Percentiles rank a stretch among this genome's conserved stretches.
Evolutionary conservation across 306 rosid species (phyloP).

Genomic region (Castanopsis chinensis): DNA sequence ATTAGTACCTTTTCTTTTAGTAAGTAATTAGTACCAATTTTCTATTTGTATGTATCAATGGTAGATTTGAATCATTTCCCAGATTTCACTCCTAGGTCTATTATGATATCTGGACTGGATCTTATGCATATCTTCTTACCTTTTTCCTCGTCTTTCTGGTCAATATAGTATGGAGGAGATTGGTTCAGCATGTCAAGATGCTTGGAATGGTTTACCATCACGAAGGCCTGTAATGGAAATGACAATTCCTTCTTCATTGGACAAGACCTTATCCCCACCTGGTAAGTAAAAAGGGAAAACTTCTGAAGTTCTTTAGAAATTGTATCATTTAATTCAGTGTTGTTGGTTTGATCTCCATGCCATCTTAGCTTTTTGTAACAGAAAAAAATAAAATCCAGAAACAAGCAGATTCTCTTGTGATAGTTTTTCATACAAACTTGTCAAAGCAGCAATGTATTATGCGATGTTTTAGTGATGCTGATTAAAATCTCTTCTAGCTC

Average conservation of each 20-base stretch:
- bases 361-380: not conserved
- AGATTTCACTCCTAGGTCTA: too few species aligned
- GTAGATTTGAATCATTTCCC: not conserved
- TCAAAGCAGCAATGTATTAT: not conserved
- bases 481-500: not conserved
- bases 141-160: slow-evolving; percentile 11
- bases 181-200: slow-evolving; percentile 73
- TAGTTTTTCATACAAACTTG: not conserved
- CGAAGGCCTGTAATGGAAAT: slow-evolving; percentile 81
- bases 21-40: not conserved
- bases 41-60: not conserved
- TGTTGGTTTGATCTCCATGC: too few species aligned
- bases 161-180: slow-evolving; percentile 70
- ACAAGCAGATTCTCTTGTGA: not conserved
- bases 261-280: slow-evolving; percentile 83
- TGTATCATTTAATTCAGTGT: too few species aligned
- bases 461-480: not conserved
- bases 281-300: slow-evolving; percentile 41
- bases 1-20: not conserved
- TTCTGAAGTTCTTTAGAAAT: too few species aligned
- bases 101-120: not conserved
- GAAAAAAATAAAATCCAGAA: not conserved
- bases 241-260: slow-evolving; percentile 86
- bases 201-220: slow-evolving; percentile 73
- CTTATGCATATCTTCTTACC: not conserved